Conservation (phyloP, 768 basidiomycete species). For the Kwoniella heveanensis region DNA sequence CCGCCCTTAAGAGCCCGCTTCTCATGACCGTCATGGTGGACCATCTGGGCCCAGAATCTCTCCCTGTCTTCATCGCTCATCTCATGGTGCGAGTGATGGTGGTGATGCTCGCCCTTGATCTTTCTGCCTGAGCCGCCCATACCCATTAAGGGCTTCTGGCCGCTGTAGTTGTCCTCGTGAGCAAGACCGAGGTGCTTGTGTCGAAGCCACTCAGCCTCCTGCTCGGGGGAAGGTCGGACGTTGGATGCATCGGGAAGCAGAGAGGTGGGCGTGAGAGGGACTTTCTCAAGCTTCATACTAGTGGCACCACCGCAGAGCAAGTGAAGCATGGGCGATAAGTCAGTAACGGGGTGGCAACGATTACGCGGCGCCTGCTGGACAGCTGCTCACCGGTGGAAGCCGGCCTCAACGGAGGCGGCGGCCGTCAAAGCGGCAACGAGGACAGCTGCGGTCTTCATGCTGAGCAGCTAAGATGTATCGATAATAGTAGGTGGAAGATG, state of each 20-base stretch:
- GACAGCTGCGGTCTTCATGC: slow-evolving; percentile 51
- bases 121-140: slow-evolving; percentile 72
- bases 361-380: slow-evolving; percentile 26
- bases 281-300: slow-evolving; percentile 88
- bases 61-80: slow-evolving; percentile 70
- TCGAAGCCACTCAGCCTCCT: slow-evolving; percentile 77
- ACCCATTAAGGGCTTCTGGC: slow-evolving; percentile 68
- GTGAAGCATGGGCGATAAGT: not conserved
- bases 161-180: slow-evolving; percentile 48
- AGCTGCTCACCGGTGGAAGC: slow-evolving; percentile 53
- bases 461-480: slow-evolving; percentile 17
- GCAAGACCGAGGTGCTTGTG: slow-evolving; percentile 80
- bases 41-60: slow-evolving; percentile 56
- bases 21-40: slow-evolving; percentile 36
- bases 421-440: slow-evolving; percentile 50
- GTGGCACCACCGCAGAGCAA: not conserved
- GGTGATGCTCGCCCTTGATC: slow-evolving; percentile 57
- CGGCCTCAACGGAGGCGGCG: slow-evolving; percentile 53
- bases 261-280: slow-evolving; percentile 60
- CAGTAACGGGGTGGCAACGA: slow-evolving; percentile 44
- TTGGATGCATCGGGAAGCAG: slow-evolving; percentile 62
- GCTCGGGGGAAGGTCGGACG: slow-evolving; percentile 58
- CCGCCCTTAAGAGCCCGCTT: slow-evolving; percentile 64
- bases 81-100: slow-evolving; percentile 35
- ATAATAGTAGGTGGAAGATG: slow-evolving; percentile 4